Evolutionary conservation across 345 rosid species (phyloP).

Genomic region (Arabidopsis suecica): DNA sequence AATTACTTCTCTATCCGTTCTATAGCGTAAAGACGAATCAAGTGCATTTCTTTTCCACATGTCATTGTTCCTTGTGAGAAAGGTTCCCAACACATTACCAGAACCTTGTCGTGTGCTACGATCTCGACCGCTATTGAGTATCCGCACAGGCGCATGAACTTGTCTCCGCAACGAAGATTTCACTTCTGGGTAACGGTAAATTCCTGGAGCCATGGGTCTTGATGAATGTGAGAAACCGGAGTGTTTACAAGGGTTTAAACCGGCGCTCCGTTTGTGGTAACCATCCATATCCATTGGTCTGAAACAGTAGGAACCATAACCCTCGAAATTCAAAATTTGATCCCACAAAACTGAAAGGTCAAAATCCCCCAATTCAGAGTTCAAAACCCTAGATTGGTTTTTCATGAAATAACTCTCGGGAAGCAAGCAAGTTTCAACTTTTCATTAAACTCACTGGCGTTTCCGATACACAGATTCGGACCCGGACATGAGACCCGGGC

Average conservation of each 20-base stretch:
- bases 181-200: conserved; percentile 41
- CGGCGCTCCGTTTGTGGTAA: conserved; percentile 55
- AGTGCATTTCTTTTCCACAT: background rate
- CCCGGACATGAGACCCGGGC: background rate
- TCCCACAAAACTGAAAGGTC: conserved; percentile 13
- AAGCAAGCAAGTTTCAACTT: conserved; percentile 1
- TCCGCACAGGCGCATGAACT: conserved; percentile 39
- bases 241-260: conserved; percentile 49
- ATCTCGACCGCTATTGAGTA: conserved; percentile 14
- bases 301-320: conserved; percentile 29
- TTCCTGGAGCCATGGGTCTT: conserved; percentile 42
- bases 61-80: background rate
- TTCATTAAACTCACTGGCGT: background rate
- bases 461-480: background rate
- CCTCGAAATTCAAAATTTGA: conserved; percentile 39
- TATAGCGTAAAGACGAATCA: background rate
- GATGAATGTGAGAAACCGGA: conserved; percentile 47
- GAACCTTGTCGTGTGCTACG: conserved; percentile 15
- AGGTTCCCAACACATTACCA: conserved; percentile 19
- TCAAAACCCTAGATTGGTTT: conserved; percentile 10
- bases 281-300: conserved; percentile 53
- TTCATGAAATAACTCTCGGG: conserved; percentile 5
- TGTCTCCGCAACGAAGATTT: conserved; percentile 41
- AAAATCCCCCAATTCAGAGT: conserved; percentile 25
- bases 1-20: conserved; percentile 36